These are phyloP conservation scores for Sugiyamaella lignohabitans DNA, from an alignment of 805 yeast genomes.

Conservation along the genomic window DNA sequence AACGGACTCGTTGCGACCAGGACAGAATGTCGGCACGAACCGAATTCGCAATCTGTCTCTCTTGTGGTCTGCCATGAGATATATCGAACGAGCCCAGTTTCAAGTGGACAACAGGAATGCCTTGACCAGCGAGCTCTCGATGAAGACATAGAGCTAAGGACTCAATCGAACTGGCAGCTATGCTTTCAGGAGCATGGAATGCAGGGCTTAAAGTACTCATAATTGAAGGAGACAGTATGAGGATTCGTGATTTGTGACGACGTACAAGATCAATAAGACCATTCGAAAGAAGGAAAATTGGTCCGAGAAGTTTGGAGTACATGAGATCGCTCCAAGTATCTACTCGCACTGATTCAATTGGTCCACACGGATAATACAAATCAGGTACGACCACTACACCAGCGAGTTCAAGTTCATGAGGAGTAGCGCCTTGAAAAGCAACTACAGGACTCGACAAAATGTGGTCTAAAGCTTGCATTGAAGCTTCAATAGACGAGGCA, in stretches of 20 bases:
- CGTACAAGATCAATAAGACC: conserved; percentile 53
- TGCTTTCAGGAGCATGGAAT: conserved; percentile 57
- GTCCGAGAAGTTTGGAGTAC: conserved; percentile 41
- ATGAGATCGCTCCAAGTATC: conserved; percentile 47
- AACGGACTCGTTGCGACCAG: conserved; percentile 36
- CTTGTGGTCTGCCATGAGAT: conserved; percentile 28
- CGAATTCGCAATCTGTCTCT: conserved; percentile 28
- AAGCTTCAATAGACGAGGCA: conserved; percentile 38
- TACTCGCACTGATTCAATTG: conserved; percentile 49
- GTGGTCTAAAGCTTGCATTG: conserved; percentile 44
- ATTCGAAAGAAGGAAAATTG: conserved; percentile 45
- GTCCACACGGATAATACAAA: conserved; percentile 60
- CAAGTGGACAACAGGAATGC: conserved; percentile 39
- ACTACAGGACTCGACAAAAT: conserved; percentile 48
- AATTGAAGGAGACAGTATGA: conserved; percentile 51
- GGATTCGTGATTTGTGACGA: conserved; percentile 42
- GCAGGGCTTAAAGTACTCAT: conserved; percentile 50
- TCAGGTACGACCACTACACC: conserved; percentile 69
- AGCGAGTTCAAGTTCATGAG: conserved; percentile 51
- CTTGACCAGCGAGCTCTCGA: conserved; percentile 40
- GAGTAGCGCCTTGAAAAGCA: conserved; percentile 52
- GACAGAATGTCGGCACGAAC: conserved; percentile 37
- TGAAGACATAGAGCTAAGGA: conserved; percentile 35
- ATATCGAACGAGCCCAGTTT: conserved; percentile 44
- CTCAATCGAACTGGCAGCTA: conserved; percentile 43